phyloP scores from a whole-genome alignment of 2,329 filamentous ascomycete species.

The Phialophora macrospora region DNA sequence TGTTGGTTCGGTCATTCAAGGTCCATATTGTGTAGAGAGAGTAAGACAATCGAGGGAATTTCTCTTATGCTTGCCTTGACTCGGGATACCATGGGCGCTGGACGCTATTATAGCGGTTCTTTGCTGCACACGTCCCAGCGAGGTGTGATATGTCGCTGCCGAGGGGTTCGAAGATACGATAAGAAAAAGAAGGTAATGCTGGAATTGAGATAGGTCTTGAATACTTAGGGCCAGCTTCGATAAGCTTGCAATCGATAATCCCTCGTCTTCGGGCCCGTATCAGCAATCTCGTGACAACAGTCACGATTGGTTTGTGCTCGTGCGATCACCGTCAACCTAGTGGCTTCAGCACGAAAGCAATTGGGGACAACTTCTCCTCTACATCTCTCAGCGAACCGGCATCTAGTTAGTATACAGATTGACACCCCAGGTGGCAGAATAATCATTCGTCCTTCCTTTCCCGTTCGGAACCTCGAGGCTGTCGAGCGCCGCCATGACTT shows the following conservation, averaged over 20 bases:
- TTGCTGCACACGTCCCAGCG: not conserved
- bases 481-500: constrained; percentile 65
- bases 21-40: not conserved
- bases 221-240: not conserved
- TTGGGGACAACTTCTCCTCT: not conserved
- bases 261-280: too few species aligned
- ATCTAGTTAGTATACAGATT: constrained; percentile 18
- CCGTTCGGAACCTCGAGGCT: constrained; percentile 28
- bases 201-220: not conserved
- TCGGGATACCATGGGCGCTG: not conserved
- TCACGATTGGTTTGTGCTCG: too few species aligned
- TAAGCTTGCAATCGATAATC: not conserved
- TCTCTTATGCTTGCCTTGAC: not conserved
- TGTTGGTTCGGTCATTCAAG: not conserved
- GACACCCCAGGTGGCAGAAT: constrained; percentile 13
- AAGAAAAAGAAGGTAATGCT: not conserved
- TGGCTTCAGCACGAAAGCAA: too few species aligned
- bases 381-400: not conserved
- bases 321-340: too few species aligned
- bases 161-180: not conserved
- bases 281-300: too few species aligned
- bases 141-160: not conserved
- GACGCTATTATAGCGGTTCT: not conserved
- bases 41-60: not conserved
- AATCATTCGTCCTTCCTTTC: constrained; percentile 23